Base-by-base conservation (phyloP, 139 green algal genomes). In the Chloropicon primus region DNA sequence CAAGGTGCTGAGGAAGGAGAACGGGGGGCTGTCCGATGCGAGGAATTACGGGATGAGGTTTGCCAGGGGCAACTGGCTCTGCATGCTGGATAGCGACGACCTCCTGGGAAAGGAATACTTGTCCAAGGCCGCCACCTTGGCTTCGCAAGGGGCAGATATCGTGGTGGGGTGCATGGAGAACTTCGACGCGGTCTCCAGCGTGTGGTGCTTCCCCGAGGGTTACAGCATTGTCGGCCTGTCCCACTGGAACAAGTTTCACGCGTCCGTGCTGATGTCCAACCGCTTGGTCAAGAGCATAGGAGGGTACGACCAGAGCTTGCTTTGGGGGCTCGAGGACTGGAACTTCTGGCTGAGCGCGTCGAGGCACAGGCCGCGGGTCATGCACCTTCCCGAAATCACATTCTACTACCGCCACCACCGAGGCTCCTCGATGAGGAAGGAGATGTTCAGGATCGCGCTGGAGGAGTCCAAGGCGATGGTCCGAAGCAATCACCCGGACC, bases 181-280 rank as follows among this genome's bases (percentile, higher is more conserved):
- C 80, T 79, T 81, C 54, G 72, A 81, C 29, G 76, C 76, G n/a
- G 80, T 77, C 17, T 73, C 23, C 2, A 78, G 27, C 24, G 80
- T 81, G 25, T 84, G 80, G 80, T 84, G 80, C 74, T 84, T 84
- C 28, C 80, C 80, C 0, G 80, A 84, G 80, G 80, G 80, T 2
- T 84, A 26, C 24, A 76, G 28, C 54, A 72, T 81, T 24, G 23
- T 28, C 1, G 80, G 80, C 21, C 27, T 81, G 28, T 25, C 78
- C 25, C 76, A 84, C 76, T 84, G 80, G 80, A 84, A 84, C 75
- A 84, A 84, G 28, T 80, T 84, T 53, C 80, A 84, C 54, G 76
- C 80, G 62, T 76, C 27, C 26, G 80, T 84, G 62, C 53, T 79
- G n/a, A 81, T 81, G 80, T 29, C 27, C 22, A 72, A 71, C n/a